phyloP scores from a whole-genome alignment of 176 grass and related monocot genomes.

The Oryza meyeriana region DNA sequence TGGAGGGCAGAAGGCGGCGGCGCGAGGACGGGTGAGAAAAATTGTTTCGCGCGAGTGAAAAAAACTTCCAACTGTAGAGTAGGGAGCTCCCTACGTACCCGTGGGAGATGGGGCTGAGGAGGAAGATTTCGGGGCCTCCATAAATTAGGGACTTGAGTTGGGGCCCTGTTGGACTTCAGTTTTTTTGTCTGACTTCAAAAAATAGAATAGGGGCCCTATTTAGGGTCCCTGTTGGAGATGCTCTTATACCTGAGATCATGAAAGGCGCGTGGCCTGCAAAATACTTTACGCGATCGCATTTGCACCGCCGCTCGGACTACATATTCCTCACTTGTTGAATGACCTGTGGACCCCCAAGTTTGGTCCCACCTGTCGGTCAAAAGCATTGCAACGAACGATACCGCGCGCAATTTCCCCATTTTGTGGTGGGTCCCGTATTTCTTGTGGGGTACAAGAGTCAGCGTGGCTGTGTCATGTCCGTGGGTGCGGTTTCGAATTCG shows the following conservation, averaged over 20 bases:
- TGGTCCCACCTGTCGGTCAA: background rate
- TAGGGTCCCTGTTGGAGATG: too few relatives aligned
- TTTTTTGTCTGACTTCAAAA: too few relatives aligned
- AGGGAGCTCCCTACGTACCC: too few relatives aligned
- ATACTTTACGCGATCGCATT: background rate
- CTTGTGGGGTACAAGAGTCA: background rate
- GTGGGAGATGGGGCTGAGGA: too few relatives aligned
- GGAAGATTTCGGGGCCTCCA: too few relatives aligned
- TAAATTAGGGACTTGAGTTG: too few relatives aligned
- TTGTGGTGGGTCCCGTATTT: background rate
- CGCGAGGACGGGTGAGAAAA: too few relatives aligned
- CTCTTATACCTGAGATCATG: conserved; percentile 8
- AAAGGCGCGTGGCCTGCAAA: conserved; percentile 22
- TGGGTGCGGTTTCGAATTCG: background rate
- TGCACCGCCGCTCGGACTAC: background rate
- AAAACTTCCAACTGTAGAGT: too few relatives aligned
- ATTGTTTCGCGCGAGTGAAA: too few relatives aligned
- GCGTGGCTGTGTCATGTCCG: background rate
- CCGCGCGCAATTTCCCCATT: background rate
- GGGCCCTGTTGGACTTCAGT: too few relatives aligned
- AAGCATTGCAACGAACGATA: background rate
- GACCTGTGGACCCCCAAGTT: background rate
- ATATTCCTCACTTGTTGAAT: background rate
- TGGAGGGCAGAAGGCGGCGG: too few relatives aligned
- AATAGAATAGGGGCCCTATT: too few relatives aligned